These are phyloP conservation scores for Pyrenophora graminea DNA, from an alignment of 2,329 filamentous ascomycete species.

Conservation along the genomic window DNA sequence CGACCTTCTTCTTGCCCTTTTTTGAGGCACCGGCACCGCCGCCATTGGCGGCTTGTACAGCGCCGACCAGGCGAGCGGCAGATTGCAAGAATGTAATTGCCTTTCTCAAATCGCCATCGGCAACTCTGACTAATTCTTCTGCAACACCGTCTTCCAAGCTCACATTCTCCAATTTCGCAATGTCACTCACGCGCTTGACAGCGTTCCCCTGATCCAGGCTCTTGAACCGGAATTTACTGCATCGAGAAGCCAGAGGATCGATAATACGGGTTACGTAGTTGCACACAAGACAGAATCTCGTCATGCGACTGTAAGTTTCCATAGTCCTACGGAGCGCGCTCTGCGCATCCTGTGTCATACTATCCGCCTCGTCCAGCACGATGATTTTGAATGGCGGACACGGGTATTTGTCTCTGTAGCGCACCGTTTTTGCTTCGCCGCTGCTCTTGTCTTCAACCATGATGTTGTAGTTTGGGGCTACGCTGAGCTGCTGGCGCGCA, in stretches of 20 bases:
- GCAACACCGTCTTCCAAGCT: conserved; percentile 76
- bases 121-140: conserved; percentile 81
- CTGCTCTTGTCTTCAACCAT: conserved; percentile 52
- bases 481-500: conserved; percentile 89
- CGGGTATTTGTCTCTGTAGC: conserved; percentile 71
- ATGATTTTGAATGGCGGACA: conserved; percentile 99
- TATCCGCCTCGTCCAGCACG: conserved; percentile 96
- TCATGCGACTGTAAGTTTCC: conserved; percentile 97
- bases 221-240: conserved; percentile 98
- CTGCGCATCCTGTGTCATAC: conserved; percentile 98
- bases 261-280: conserved; percentile 99
- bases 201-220: conserved; percentile 87
- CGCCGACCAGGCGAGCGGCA: conserved; percentile 84
- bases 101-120: conserved; percentile 92
- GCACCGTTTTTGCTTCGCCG: conserved; percentile 34
- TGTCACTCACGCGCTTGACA: conserved; percentile 75
- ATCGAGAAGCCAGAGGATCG: conserved; percentile 89
- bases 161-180: conserved; percentile 79
- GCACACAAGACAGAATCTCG: conserved; percentile 94
- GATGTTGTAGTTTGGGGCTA: conserved; percentile 69
- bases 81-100: conserved; percentile 96
- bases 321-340: conserved; percentile 90
- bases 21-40: conserved; percentile 22
- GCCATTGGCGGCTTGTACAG: conserved; percentile 41
- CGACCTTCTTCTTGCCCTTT: conserved; percentile 53